Percentiles rank a stretch among this genome's conserved stretches.
Evolutionary conservation across 352 stramenopile species (phyloP).

Genomic region (Phytophthora fragariaefolia): DNA sequence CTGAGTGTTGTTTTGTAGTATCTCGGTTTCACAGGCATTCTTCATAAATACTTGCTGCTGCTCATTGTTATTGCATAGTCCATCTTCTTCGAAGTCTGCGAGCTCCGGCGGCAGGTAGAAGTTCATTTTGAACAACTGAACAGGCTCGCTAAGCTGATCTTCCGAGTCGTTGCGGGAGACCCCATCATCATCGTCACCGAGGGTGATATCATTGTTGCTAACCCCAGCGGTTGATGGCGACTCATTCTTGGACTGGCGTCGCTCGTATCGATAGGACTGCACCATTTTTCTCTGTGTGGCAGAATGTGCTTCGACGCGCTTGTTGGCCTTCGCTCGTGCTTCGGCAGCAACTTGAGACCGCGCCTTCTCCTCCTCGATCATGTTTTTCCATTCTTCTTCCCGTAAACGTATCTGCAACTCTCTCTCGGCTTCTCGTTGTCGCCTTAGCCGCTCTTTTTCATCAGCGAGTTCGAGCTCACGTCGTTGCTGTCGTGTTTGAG

Average conservation of each 20-base stretch:
- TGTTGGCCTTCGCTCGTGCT: constrained; percentile 52
- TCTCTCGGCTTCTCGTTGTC: constrained; percentile 59
- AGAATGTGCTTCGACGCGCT: constrained; percentile 44
- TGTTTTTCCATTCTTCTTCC: constrained; percentile 53
- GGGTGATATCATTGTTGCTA: constrained; percentile 31
- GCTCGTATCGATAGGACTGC: constrained; percentile 30
- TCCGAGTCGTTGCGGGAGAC: not conserved
- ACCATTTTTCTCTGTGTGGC: constrained; percentile 45
- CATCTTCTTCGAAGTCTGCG: constrained; percentile 70
- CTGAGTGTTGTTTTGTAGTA: not conserved
- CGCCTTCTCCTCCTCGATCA: constrained; percentile 60
- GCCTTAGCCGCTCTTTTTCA: constrained; percentile 45
- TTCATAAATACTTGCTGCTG: not conserved
- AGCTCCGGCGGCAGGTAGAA: constrained; percentile 49
- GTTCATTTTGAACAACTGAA: constrained; percentile 11
- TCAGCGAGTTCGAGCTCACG: constrained; percentile 53
- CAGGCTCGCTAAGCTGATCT: not conserved
- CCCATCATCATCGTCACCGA: constrained; percentile 19
- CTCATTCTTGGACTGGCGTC: constrained; percentile 3
- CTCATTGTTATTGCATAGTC: constrained; percentile 31
- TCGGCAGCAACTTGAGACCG: constrained; percentile 51
- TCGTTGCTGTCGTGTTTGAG: constrained; percentile 37
- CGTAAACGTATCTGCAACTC: constrained; percentile 48
- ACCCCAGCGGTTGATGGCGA: constrained; percentile 4
- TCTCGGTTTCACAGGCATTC: not conserved